These are phyloP conservation scores for Cercospora zeina DNA, from an alignment of 2,329 filamentous ascomycete genomes.

Conservation along the genomic window DNA sequence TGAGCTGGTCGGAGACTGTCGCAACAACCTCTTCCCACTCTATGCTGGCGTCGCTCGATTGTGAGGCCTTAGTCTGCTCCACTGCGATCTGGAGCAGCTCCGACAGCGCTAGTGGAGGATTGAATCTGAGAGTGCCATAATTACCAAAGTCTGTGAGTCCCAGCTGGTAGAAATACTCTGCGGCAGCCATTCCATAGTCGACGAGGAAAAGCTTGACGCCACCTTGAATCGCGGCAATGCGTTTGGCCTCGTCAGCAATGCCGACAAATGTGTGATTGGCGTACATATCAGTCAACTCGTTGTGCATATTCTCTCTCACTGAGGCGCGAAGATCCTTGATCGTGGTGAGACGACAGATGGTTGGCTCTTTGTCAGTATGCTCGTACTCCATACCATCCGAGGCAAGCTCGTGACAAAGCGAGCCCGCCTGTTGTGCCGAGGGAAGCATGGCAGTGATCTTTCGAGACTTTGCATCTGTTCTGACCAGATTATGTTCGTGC, in stretches of 20 bases:
- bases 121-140: slow-evolving; percentile 80
- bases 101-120: slow-evolving; percentile 69
- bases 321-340: slow-evolving; percentile 79
- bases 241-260: slow-evolving; percentile 80
- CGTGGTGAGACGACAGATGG: slow-evolving; percentile 74
- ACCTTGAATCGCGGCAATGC: slow-evolving; percentile 88
- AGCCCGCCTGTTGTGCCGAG: slow-evolving; percentile 49
- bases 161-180: slow-evolving; percentile 93
- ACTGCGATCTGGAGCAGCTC: slow-evolving; percentile 73
- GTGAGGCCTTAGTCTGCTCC: slow-evolving; percentile 58
- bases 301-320: slow-evolving; percentile 80
- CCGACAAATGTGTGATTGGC: slow-evolving; percentile 90
- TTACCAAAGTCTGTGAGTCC: slow-evolving; percentile 95
- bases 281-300: slow-evolving; percentile 82
- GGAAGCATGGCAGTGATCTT: slow-evolving; percentile 97
- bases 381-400: slow-evolving; percentile 68
- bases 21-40: slow-evolving; percentile 67
- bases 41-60: slow-evolving; percentile 54
- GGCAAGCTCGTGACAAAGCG: slow-evolving; percentile 36
- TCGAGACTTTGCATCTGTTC: slow-evolving; percentile 81
- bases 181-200: slow-evolving; percentile 82
- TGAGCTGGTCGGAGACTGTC: slow-evolving; percentile 66
- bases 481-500: slow-evolving; percentile 83
- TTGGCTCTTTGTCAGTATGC: slow-evolving; percentile 65
- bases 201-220: slow-evolving; percentile 90